Evolutionary conservation across 768 basidiomycete species (phyloP), one percentile per base, ranked within the genome.

Genomic region (Russula foetens): DNA sequence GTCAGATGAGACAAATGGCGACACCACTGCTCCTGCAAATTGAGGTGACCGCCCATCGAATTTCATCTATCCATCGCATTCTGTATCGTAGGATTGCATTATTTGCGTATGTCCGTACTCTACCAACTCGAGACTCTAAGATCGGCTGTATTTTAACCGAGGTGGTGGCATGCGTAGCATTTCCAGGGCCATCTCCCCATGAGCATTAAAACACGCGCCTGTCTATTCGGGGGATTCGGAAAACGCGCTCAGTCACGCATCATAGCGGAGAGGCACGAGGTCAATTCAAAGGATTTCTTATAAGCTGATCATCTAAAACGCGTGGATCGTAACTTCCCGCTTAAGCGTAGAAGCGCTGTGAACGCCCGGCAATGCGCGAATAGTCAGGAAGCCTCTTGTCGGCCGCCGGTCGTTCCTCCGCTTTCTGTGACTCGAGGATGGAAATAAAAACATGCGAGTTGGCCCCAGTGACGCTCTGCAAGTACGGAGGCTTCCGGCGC

Each of bases 1-100:
- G 21, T 52, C 60, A 12, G n/a, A 15, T 43, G 60, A 48, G 24
- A 56, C 41, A 44, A 53, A 62, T 35, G 55, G 60, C 17, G 51
- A 57, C 7, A 23, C 38, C 23, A 56, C 51, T 31, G 24, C 21
- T 21, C 15, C 46, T n/a, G 9, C 38, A 15, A 53, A 58, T 28
- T 62, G 46, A 62, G 21, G 29, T 38, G 7, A 39, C 14, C 8
- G 14, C 21, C 24, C 28, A 44, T 17, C 33, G 19, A 29, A 38
- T 29, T 17, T 33, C 31, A n/a, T 28, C 35, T 24, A 17, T 39
- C 43, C 29, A 19, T 33, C 17, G 19, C 50, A 35, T 41, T 26
- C 51, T 53, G 23, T 58, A 41, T 39, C 59, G 47, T 60, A 26
- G 46, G 49, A 41, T 51, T 57, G 38, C 21, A 44, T 51, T 50